These are phyloP conservation scores for Pittosporum tobira DNA, from an alignment of 129 eudicot species.

Conservation along the genomic window DNA sequence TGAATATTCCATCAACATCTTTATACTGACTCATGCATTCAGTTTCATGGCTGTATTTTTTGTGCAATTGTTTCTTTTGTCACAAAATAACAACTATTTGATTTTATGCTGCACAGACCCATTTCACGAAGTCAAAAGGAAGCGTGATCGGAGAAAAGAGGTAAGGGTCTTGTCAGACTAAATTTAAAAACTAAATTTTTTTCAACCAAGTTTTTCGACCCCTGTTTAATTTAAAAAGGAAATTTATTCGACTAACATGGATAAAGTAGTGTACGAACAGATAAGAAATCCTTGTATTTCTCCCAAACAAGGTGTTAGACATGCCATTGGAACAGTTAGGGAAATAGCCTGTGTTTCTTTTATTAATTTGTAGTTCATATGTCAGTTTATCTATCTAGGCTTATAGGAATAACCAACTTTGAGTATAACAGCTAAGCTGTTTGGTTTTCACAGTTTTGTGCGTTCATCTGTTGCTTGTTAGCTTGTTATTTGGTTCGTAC, in stretches of 20 bases:
- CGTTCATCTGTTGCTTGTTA: neutral
- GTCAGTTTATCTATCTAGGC: no score
- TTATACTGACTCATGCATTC: neutral
- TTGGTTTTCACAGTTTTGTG: no score
- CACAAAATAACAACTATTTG: constrained; percentile 12
- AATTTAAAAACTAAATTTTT: no score
- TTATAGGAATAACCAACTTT: no score
- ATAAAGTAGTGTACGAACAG: neutral
- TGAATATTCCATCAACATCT: neutral
- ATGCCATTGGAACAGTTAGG: neutral
- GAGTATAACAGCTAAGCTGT: no score
- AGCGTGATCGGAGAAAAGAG: constrained; percentile 76
- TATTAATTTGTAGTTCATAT: neutral
- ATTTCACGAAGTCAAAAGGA: constrained; percentile 88
- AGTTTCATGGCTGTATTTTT: neutral
- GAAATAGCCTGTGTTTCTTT: no score
- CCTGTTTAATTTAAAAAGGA: neutral
- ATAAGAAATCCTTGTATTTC: neutral
- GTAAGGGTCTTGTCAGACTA: constrained; percentile 27
- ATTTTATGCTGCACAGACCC: constrained; percentile 45
- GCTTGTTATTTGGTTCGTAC: neutral
- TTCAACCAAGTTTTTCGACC: neutral
- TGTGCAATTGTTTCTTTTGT: neutral
- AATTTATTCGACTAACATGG: neutral
- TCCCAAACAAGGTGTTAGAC: neutral